These are phyloP conservation scores for Penicillium griseofulvum DNA, from an alignment of 2,329 filamentous ascomycete species.

Conservation along the genomic window DNA sequence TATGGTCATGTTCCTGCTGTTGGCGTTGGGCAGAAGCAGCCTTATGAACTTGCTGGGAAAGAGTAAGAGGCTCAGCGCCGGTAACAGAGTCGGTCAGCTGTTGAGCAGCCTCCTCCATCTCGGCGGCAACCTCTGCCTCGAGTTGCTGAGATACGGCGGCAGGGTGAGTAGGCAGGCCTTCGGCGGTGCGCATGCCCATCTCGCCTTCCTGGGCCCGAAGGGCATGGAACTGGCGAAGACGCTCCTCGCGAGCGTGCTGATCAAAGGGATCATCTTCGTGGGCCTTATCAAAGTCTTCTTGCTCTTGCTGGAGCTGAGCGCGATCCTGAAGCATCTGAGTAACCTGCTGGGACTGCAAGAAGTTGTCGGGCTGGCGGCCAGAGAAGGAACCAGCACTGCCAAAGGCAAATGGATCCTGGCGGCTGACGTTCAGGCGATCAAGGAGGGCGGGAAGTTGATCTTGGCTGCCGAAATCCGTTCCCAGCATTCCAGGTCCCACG, in stretches of 20 bases:
- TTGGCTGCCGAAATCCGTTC: constrained; percentile 57
- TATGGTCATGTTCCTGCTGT: constrained; percentile 37
- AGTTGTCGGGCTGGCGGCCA: constrained; percentile 46
- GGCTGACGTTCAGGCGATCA: constrained; percentile 62
- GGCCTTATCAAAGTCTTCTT: constrained; percentile 52
- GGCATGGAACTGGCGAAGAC: constrained; percentile 79
- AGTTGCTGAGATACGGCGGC: constrained; percentile 30
- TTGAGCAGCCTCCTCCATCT: constrained; percentile 24
- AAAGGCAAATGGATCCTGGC: constrained; percentile 51
- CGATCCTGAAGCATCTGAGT: constrained; percentile 61
- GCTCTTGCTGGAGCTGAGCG: constrained; percentile 59
- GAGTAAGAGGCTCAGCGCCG: constrained; percentile 58
- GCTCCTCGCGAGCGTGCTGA: constrained; percentile 58
- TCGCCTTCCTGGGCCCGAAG: constrained; percentile 70
- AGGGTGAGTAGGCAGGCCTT: constrained; percentile 44
- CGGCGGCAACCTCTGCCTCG: constrained; percentile 24
- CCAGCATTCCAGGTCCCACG: constrained; percentile 42
- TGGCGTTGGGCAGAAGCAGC: constrained; percentile 51
- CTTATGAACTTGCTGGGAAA: constrained; percentile 83
- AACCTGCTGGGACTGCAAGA: constrained; percentile 56
- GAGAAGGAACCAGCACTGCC: constrained; percentile 46
- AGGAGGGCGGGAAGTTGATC: constrained; percentile 68
- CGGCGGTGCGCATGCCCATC: constrained; percentile 36
- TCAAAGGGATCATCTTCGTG: constrained; percentile 48
- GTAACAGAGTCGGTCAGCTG: constrained; percentile 19